Evolutionary conservation across 2,329 filamentous ascomycete species (phyloP).

Genomic region (Helotiales sp.): DNA sequence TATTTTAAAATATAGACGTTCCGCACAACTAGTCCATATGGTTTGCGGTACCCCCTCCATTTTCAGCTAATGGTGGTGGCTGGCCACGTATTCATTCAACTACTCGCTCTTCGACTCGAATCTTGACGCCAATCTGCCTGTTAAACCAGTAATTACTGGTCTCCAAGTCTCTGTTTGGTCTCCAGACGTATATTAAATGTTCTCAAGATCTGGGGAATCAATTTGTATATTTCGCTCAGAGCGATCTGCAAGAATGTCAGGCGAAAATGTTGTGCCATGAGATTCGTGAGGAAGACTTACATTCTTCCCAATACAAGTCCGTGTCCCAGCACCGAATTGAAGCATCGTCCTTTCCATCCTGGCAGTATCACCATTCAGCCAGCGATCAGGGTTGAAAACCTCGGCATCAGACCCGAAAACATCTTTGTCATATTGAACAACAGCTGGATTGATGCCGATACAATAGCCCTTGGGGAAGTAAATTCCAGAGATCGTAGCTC

Average conservation of each 20-base stretch:
- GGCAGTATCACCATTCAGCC: background rate
- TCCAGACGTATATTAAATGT: background rate
- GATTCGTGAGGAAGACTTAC: background rate
- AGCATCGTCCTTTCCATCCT: background rate
- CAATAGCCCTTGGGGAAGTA: background rate
- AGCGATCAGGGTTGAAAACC: background rate
- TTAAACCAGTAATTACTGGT: background rate
- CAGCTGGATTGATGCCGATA: background rate
- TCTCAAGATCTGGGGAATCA: background rate
- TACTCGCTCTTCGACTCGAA: background rate
- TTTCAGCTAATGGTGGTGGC: too few species aligned
- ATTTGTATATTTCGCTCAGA: background rate
- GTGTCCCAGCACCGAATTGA: background rate
- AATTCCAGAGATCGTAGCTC: background rate
- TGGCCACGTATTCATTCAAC: background rate
- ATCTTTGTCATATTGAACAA: background rate
- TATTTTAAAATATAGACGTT: too few species aligned
- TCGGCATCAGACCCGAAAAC: background rate
- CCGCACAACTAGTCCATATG: too few species aligned
- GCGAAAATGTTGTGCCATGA: background rate
- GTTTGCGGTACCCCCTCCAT: too few species aligned
- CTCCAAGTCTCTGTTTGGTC: background rate
- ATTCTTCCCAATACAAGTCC: background rate
- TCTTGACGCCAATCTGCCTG: background rate
- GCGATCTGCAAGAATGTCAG: background rate